Conservation (phyloP, 2,329 filamentous ascomycete species). For the Ilyonectria destructans region DNA sequence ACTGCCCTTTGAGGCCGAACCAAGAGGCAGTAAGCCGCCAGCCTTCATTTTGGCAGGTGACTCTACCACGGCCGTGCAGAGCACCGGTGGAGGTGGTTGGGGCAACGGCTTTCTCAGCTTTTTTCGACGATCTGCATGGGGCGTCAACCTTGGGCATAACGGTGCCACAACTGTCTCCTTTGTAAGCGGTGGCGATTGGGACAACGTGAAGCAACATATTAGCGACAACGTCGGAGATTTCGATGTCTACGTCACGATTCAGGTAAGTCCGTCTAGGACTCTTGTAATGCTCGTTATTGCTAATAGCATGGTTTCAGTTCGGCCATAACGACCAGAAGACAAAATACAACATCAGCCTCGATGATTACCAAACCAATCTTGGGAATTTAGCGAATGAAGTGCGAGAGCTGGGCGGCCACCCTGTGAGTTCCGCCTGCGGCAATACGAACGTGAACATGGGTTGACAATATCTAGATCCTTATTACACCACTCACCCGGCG, state of each 20-base stretch:
- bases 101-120: slow-evolving; percentile 16
- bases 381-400: slow-evolving; percentile 10
- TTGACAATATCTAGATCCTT: not conserved
- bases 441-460: not conserved
- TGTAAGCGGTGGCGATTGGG: slow-evolving; percentile 1
- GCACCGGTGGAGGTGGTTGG: slow-evolving; percentile 5
- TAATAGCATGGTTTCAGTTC: not conserved
- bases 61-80: slow-evolving; percentile 11
- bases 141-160: slow-evolving; percentile 13
- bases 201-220: not conserved
- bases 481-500: slow-evolving; percentile 9
- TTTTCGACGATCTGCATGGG: not conserved
- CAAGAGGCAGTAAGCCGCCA: slow-evolving; percentile 2
- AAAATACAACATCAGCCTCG: slow-evolving; percentile 9
- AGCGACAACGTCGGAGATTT: not conserved
- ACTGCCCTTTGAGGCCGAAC: not conserved
- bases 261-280: not conserved
- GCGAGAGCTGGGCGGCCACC: not conserved
- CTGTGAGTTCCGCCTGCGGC: not conserved
- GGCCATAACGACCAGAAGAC: slow-evolving; percentile 19
- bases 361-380: slow-evolving; percentile 10
- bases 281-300: not conserved
- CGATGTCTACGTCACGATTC: not conserved
- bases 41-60: slow-evolving; percentile 11
- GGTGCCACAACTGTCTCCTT: slow-evolving; percentile 19